Base-by-base conservation (phyloP, 768 basidiomycete genomes). In the Candolleomyces aberdarensis region DNA sequence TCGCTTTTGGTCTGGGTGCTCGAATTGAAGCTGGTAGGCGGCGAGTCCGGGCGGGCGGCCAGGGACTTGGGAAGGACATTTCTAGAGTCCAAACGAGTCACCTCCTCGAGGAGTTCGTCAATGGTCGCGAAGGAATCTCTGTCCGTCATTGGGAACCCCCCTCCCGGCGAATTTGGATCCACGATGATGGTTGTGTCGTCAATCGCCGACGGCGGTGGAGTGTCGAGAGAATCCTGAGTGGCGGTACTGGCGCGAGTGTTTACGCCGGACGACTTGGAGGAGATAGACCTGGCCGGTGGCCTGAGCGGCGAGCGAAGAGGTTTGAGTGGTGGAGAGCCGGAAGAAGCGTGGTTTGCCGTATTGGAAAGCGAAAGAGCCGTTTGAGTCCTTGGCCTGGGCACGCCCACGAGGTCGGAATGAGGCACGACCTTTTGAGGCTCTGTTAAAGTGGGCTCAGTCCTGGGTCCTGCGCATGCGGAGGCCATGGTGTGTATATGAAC, bases 281-380 rank as follows among this genome's bases (percentile, higher is more conserved):
- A 67, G 41, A 72, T 68, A 19, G 74, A 74, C 54, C 69, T 70
- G 31, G 66, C 55, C 44, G 70, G 62, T 2, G 75, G 76, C 32
- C 77, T 71, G n/a, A 77, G 68, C 44, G 77, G 76, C 10, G 77
- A 78, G 51, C 75, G 73, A 43, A 67, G 67, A 58, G 76, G 77
- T n/a, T 31, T 32, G 15, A 29, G 31, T 54, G 52, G 52, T 36
- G 36, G 52, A 31, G 32, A 17, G 72, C 36, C 46, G 69, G 63
- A 49, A 55, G 54, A 43, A 55, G 52, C 15, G 36, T 53, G 59
- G 52, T 36, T 43, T 9, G 49, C 50, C 48, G 58, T 53, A 20
- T 40, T 41, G 49, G 32, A 51, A 31, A 29, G 20, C 52, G 59
- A 54, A 55, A 47, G 51, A 31, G 58, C 39, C 58, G 58, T 59